These are phyloP conservation scores for Parasitella parasitica DNA, from an alignment of 371 early-diverging fungal species.

Conservation along the genomic window DNA sequence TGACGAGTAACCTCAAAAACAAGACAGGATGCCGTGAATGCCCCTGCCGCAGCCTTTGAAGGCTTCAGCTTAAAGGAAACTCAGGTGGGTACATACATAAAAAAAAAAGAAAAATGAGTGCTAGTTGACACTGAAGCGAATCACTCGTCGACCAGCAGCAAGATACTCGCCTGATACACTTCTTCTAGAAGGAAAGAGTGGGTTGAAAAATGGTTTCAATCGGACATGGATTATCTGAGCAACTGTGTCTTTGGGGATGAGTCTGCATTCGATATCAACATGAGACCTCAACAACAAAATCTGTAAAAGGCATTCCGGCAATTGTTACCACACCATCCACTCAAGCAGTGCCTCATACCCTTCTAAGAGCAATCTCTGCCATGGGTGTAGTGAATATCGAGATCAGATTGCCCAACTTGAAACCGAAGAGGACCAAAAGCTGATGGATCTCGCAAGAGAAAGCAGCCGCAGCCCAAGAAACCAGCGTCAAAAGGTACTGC, in stretches of 20 bases:
- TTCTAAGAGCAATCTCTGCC: slow-evolving; percentile 15
- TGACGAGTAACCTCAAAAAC: too few species aligned
- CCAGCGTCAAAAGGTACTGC: background rate
- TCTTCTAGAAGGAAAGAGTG: background rate
- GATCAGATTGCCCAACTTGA: background rate
- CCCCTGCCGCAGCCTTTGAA: slow-evolving; percentile 2
- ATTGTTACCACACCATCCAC: slow-evolving; percentile 11
- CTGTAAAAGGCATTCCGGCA: slow-evolving; percentile 17
- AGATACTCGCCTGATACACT: background rate
- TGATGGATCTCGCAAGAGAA: slow-evolving; percentile 8
- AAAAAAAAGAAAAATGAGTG: slow-evolving; percentile 11
- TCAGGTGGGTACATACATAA: slow-evolving; percentile 7
- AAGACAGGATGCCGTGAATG: too few species aligned
- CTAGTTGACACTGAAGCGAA: background rate
- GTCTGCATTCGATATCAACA: slow-evolving; percentile 18
- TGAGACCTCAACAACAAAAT: slow-evolving; percentile 9
- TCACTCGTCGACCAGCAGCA: background rate
- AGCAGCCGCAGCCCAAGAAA: background rate
- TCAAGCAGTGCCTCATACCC: slow-evolving; percentile 5
- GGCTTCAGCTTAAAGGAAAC: slow-evolving; percentile 15
- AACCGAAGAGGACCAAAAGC: slow-evolving; percentile 3
- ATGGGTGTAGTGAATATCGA: too few species aligned
- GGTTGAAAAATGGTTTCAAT: background rate
- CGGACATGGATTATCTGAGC: slow-evolving; percentile 8
- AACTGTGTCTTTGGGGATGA: slow-evolving; percentile 20